phyloP scores from a whole-genome alignment of 345 rosid genomes.

The Reutealis trisperma region DNA sequence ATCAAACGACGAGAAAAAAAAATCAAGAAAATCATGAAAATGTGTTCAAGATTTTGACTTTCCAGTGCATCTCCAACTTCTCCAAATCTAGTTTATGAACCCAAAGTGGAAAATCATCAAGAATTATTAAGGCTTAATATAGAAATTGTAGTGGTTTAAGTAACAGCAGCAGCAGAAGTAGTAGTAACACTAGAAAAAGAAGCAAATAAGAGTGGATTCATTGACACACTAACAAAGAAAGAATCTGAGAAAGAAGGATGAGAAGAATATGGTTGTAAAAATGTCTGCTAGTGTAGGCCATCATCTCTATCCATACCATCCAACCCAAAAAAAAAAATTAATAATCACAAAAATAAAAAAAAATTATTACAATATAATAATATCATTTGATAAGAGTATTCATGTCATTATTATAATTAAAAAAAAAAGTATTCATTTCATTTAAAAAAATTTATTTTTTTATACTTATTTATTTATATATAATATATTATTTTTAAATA shows the following conservation, averaged over 20 bases:
- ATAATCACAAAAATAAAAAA: not conserved
- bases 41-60: not conserved
- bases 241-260: constrained; percentile 46
- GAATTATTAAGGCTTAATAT: not conserved
- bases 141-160: not conserved
- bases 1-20: not conserved
- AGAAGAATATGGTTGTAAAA: constrained; percentile 48
- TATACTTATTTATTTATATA: no score
- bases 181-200: constrained; percentile 22
- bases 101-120: not conserved
- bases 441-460: no score
- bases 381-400: not conserved
- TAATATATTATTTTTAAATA: not conserved
- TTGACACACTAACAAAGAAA: constrained; percentile 30
- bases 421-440: not conserved
- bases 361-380: not conserved
- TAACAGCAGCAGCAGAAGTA: constrained; percentile 3
- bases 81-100: not conserved
- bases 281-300: constrained; percentile 52
- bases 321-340: constrained; percentile 1
- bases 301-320: constrained; percentile 45
- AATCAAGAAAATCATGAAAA: not conserved
- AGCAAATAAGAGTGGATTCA: constrained; percentile 30
- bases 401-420: no score
- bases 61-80: not conserved